These are phyloP conservation scores for Glycine tomentella DNA, from an alignment of 306 rosid genomes.

Conservation along the genomic window DNA sequence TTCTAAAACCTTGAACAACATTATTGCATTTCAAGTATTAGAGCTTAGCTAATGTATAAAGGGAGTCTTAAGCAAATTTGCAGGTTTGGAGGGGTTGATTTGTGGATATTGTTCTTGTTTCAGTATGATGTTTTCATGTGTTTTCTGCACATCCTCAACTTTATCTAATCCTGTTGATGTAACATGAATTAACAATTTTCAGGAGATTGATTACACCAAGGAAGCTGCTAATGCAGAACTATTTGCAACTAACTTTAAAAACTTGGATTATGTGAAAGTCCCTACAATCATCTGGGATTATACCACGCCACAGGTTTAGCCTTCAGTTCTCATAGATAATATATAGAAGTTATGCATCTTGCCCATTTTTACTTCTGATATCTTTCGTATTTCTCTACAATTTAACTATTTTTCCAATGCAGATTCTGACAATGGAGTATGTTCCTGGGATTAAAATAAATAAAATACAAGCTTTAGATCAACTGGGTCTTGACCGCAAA, in stretches of 20 bases:
- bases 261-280: constrained; percentile 88
- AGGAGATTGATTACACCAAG: constrained; percentile 99
- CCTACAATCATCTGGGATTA: constrained; percentile 92
- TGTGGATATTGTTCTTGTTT: constrained; percentile 30
- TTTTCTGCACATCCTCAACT: constrained; percentile 36
- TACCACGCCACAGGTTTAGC: constrained; percentile 90
- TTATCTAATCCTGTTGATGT: constrained; percentile 34
- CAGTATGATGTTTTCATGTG: constrained; percentile 37
- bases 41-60: background rate
- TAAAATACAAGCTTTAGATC: constrained; percentile 93
- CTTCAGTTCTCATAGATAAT: constrained; percentile 36
- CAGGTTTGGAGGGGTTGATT: constrained; percentile 23
- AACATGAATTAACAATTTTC: constrained; percentile 51
- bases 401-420: constrained; percentile 44
- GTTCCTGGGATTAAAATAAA: constrained; percentile 99
- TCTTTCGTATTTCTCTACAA: constrained; percentile 22
- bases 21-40: constrained; percentile 21
- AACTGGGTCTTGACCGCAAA: constrained; percentile 93
- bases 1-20: constrained; percentile 3
- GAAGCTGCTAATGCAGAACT: constrained; percentile 94
- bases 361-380: constrained; percentile 13
- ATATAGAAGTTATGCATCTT: constrained; percentile 34
- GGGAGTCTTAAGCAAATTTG: background rate
- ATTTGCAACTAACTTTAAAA: constrained; percentile 87
- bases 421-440: constrained; percentile 99